Percentiles rank a stretch among this genome's conserved stretches.
phyloP scores from a whole-genome alignment of 2,329 filamentous ascomycete genomes.

The Trichoderma semiorbis region DNA sequence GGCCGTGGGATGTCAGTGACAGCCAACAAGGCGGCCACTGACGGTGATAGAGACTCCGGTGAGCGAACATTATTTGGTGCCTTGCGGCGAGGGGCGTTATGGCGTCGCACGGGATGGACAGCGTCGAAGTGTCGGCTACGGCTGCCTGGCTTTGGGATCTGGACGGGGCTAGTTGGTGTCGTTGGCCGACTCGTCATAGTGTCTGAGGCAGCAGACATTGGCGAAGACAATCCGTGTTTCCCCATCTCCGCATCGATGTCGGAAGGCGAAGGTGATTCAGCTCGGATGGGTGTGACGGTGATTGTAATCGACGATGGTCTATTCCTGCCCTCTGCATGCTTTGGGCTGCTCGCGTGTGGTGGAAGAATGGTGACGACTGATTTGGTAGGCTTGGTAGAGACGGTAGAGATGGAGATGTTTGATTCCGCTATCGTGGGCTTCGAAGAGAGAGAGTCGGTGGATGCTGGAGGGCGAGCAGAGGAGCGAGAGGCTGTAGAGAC shows the following conservation, averaged over 20 bases:
- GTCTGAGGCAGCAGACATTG: conserved; percentile 29
- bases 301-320: conserved; percentile 21
- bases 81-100: conserved; percentile 34
- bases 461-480: neutral
- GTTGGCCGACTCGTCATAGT: conserved; percentile 28
- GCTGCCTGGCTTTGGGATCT: conserved; percentile 49
- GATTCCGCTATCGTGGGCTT: neutral
- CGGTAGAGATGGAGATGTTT: neutral
- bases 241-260: conserved; percentile 33
- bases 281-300: conserved; percentile 21
- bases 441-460: neutral
- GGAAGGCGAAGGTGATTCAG: conserved; percentile 17
- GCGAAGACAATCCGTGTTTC: conserved; percentile 34
- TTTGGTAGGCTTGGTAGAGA: neutral
- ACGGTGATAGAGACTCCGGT: conserved; percentile 54
- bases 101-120: conserved; percentile 35
- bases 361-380: conserved; percentile 15
- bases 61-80: conserved; percentile 44
- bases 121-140: conserved; percentile 29
- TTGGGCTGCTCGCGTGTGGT: conserved; percentile 26
- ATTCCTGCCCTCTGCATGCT: conserved; percentile 30
- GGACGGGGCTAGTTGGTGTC: conserved; percentile 49
- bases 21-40: conserved; percentile 58
- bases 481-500: neutral
- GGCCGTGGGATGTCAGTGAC: conserved; percentile 57